These are phyloP conservation scores for Prosopis cineraria DNA, from an alignment of 306 rosid species.

Conservation along the genomic window DNA sequence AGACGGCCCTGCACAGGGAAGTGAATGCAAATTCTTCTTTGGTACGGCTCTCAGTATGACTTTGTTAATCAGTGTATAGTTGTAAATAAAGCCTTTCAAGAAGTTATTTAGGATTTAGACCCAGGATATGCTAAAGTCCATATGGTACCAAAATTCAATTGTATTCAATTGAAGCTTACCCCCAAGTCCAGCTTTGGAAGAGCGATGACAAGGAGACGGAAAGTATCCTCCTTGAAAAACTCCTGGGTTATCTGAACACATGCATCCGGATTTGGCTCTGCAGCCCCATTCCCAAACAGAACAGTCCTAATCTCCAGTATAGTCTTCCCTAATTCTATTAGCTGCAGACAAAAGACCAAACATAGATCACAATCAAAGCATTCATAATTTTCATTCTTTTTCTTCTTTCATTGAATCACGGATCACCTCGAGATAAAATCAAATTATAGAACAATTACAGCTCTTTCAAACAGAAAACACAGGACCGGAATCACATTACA, in stretches of 20 bases:
- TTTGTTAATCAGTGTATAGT: not conserved
- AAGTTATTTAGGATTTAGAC: not conserved
- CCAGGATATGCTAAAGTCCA: not conserved
- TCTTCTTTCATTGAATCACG: not conserved
- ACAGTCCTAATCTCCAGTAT: slow-evolving; percentile 51
- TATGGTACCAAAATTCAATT: not conserved
- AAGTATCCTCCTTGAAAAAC: slow-evolving; percentile 59
- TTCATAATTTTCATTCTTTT: not conserved
- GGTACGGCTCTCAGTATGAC: not conserved
- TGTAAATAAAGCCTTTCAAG: not conserved
- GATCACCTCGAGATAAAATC: not conserved
- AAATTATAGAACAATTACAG: not conserved
- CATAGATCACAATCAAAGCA: not conserved
- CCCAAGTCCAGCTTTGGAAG: slow-evolving; percentile 56
- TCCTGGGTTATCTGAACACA: slow-evolving; percentile 66
- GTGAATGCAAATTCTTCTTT: not conserved
- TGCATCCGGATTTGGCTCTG: slow-evolving; percentile 63
- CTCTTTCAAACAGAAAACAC: not conserved
- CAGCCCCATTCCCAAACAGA: slow-evolving; percentile 59
- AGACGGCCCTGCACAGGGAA: slow-evolving; percentile 50
- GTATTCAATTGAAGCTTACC: slow-evolving; percentile 39
- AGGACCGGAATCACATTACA: not conserved
- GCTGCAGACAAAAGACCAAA: slow-evolving; percentile 32
- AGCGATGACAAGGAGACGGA: slow-evolving; percentile 52
- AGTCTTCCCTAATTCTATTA: slow-evolving; percentile 46